Conservation (phyloP, 2,329 filamentous ascomycete species). For the Trichoderma harzianum region DNA sequence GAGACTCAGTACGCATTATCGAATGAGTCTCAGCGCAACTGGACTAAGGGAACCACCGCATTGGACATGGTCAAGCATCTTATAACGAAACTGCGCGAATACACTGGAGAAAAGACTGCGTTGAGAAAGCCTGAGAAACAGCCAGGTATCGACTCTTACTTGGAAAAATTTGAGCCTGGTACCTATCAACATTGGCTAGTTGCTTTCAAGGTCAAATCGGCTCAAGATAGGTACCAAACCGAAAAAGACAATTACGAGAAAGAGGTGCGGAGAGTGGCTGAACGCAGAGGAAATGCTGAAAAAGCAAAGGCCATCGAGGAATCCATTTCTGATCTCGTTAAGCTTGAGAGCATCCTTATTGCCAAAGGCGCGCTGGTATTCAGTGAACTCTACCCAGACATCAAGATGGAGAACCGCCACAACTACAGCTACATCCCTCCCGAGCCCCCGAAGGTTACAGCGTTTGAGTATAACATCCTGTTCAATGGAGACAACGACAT, state of each 20-base stretch:
- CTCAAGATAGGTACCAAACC: slow-evolving; percentile 33
- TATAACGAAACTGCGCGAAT: slow-evolving; percentile 48
- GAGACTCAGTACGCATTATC: slow-evolving; percentile 36
- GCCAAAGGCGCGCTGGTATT: slow-evolving; percentile 64
- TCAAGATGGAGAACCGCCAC: slow-evolving; percentile 28
- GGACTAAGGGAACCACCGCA: slow-evolving; percentile 44
- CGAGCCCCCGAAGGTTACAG: slow-evolving; percentile 25
- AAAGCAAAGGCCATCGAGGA: slow-evolving; percentile 55
- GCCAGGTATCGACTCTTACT: slow-evolving; percentile 48
- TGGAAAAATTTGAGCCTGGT: slow-evolving; percentile 47
- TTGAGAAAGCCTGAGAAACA: slow-evolving; percentile 24
- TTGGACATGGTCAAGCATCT: slow-evolving; percentile 59
- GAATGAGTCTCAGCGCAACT: slow-evolving; percentile 31
- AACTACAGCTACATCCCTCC: background rate
- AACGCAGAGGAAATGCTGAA: slow-evolving; percentile 34
- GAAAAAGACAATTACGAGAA: slow-evolving; percentile 31
- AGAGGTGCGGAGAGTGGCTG: slow-evolving; percentile 20
- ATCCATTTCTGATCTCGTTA: slow-evolving; percentile 50
- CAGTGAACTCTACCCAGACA: slow-evolving; percentile 58
- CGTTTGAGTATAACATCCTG: slow-evolving; percentile 48
- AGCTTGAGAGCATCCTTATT: slow-evolving; percentile 53
- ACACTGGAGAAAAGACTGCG: slow-evolving; percentile 29
- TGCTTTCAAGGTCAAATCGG: slow-evolving; percentile 34
- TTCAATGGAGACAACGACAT: slow-evolving; percentile 54
- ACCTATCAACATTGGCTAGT: slow-evolving; percentile 60